A percentile compares a stretch with the other conserved stretches of the same genome.
These are phyloP conservation scores for Starmerella tilneyi DNA, from an alignment of 805 yeast species.

Conservation along the genomic window DNA sequence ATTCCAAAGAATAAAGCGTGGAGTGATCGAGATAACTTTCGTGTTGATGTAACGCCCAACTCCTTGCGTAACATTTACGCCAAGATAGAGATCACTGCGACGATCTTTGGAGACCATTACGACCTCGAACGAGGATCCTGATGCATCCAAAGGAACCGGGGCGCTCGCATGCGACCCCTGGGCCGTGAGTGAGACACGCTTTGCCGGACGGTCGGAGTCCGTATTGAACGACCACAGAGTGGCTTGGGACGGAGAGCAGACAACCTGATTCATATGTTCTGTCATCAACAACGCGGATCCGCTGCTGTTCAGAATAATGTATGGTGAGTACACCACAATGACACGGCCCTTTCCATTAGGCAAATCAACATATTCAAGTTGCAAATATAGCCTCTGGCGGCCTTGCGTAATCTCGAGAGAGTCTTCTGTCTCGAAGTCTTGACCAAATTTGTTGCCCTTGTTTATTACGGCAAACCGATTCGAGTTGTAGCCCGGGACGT, in stretches of 20 bases:
- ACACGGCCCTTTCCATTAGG: slow-evolving; percentile 23
- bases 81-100: slow-evolving; percentile 55
- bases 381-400: slow-evolving; percentile 58
- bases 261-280: slow-evolving; percentile 45
- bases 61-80: slow-evolving; percentile 59
- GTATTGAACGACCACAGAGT: slow-evolving; percentile 76
- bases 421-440: slow-evolving; percentile 49
- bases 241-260: slow-evolving; percentile 40
- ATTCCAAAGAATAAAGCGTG: slow-evolving; percentile 70
- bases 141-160: slow-evolving; percentile 75
- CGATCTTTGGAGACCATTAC: slow-evolving; percentile 32
- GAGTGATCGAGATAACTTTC: slow-evolving; percentile 68
- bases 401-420: slow-evolving; percentile 36
- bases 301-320: slow-evolving; percentile 70
- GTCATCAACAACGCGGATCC: slow-evolving; percentile 51
- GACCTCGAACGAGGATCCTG: slow-evolving; percentile 67
- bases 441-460: slow-evolving; percentile 29
- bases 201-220: slow-evolving; percentile 51
- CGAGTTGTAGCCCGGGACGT: slow-evolving; percentile 46
- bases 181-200: slow-evolving; percentile 36
- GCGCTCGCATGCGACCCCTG: slow-evolving; percentile 63
- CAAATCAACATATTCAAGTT: slow-evolving; percentile 47
- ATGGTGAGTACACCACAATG: slow-evolving; percentile 63
- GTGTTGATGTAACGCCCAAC: slow-evolving; percentile 70
- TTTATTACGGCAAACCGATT: slow-evolving; percentile 65